Evolutionary conservation across 192 early-diverging fungal species (phyloP).

Genomic region (Borealophlyctis nickersoniae): DNA sequence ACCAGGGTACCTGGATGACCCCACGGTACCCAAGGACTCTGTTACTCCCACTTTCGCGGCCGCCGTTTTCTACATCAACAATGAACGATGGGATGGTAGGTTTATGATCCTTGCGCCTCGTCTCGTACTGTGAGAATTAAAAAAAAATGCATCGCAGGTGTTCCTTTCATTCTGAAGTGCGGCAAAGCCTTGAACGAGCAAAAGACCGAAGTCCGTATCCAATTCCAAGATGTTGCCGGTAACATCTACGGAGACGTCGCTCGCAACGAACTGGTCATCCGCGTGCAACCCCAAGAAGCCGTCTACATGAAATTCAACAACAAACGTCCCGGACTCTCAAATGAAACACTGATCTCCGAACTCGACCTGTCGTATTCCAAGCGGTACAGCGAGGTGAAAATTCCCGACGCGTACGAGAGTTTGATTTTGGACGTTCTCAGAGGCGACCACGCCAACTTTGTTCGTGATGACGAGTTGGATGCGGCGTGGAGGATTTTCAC

Average conservation of each 20-base stretch:
- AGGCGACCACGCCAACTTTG: conserved; percentile 95
- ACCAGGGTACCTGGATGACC: conserved; percentile 93
- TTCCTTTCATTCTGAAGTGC: conserved; percentile 75
- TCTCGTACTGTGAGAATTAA: neutral
- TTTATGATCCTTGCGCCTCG: neutral
- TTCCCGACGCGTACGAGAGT: conserved; percentile 98
- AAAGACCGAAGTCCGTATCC: conserved; percentile 93
- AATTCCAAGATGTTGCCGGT: conserved; percentile 90
- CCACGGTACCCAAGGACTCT: conserved; percentile 80
- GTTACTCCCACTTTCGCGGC: conserved; percentile 90
- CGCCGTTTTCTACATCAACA: conserved; percentile 82
- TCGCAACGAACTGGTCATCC: conserved; percentile 94
- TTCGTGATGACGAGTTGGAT: conserved; percentile 72
- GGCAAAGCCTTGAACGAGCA: conserved; percentile 82
- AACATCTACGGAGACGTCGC: conserved; percentile 71
- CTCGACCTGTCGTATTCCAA: conserved; percentile 89
- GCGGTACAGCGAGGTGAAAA: conserved; percentile 83
- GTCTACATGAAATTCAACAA: conserved; percentile 97
- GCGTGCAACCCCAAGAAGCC: conserved; percentile 92
- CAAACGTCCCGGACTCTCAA: conserved; percentile 87
- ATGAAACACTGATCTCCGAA: conserved; percentile 81
- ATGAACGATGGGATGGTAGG: conserved; percentile 87
- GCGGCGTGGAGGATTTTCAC: conserved; percentile 98
- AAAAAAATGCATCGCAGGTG: conserved; percentile 33
- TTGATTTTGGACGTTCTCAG: conserved; percentile 88